Percentiles rank a stretch among this genome's conserved stretches.
phyloP scores from a whole-genome alignment of 306 rosid genomes.

The Adenanthera pavonina region DNA sequence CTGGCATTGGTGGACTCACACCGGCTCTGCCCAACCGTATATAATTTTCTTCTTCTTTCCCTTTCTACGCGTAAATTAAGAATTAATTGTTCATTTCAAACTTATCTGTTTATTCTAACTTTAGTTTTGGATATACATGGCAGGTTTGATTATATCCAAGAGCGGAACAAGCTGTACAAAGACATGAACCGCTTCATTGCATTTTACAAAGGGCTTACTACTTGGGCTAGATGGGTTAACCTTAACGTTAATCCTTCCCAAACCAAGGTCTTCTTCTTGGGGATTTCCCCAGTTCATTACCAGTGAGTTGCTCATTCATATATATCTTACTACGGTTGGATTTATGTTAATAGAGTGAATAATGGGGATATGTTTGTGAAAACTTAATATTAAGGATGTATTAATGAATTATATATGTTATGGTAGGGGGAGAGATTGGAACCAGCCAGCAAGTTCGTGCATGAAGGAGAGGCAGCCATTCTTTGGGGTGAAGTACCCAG shows the following conservation, averaged over 20 bases:
- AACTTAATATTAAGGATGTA: too few species aligned
- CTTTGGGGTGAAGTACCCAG: slow-evolving; percentile 76
- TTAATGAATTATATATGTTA: neutral
- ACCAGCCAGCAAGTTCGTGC: slow-evolving; percentile 78
- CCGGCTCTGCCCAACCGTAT: slow-evolving; percentile 84
- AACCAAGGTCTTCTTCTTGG: slow-evolving; percentile 90
- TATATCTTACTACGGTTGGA: too few species aligned
- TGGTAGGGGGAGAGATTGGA: slow-evolving; percentile 89
- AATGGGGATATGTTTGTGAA: too few species aligned
- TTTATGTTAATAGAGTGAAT: too few species aligned
- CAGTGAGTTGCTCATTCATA: slow-evolving; percentile 53
- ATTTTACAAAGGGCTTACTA: slow-evolving; percentile 83
- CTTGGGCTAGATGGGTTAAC: slow-evolving; percentile 96
- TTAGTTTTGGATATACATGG: too few species aligned
- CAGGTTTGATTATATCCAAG: slow-evolving; percentile 84
- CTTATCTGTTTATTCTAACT: too few species aligned
- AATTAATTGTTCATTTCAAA: too few species aligned
- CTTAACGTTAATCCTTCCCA: slow-evolving; percentile 69
- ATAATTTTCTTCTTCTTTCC: too few species aligned
- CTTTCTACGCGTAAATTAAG: too few species aligned
- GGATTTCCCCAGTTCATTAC: slow-evolving; percentile 92
- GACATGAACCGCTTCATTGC: slow-evolving; percentile 85
- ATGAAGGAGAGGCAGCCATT: slow-evolving; percentile 69
- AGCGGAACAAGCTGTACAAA: slow-evolving; percentile 62
- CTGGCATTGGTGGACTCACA: slow-evolving; percentile 99